A percentile compares a stretch with the other conserved stretches of the same genome.
These are phyloP conservation scores for Cryptosporidium felis DNA, from an alignment of 169 alveolate genomes.

Conservation along the genomic window DNA sequence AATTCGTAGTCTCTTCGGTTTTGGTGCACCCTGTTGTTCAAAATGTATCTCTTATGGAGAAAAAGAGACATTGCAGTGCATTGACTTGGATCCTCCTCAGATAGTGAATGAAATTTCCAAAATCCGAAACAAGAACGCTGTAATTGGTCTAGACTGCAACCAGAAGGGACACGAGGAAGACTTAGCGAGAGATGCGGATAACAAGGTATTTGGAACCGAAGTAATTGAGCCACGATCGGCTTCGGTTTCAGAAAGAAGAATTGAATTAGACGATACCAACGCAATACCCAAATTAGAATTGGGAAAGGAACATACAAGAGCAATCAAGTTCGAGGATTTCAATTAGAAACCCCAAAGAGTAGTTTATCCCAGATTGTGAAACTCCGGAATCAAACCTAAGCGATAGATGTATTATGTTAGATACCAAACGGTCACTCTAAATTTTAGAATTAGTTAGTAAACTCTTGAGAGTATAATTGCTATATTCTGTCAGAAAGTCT, in stretches of 20 bases:
- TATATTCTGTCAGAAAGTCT: no score
- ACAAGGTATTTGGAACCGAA: slow-evolving; percentile 15
- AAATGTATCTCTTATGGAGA: slow-evolving; percentile 12
- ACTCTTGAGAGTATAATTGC: no score
- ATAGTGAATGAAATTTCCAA: slow-evolving; percentile 20
- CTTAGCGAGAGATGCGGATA: slow-evolving; percentile 8
- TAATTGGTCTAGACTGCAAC: slow-evolving; percentile 15
- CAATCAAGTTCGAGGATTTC: slow-evolving; percentile 31
- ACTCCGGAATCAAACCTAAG: no score
- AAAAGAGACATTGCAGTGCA: slow-evolving; percentile 20
- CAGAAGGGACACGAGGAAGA: slow-evolving; percentile 12
- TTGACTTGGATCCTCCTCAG: slow-evolving; percentile 67
- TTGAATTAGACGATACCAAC: no score
- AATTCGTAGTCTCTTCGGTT: neutral
- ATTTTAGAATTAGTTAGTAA: no score
- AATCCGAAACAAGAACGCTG: neutral
- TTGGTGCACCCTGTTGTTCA: slow-evolving; percentile 13
- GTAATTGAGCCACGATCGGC: neutral
- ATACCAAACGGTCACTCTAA: no score
- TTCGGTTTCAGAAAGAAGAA: no score
- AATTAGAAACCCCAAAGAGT: no score
- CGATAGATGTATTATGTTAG: no score
- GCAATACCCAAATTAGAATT: neutral
- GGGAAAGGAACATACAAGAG: neutral
- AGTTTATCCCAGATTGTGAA: no score